phyloP scores from a whole-genome alignment of 2,329 filamentous ascomycete genomes.

The Coniochaeta sp. region DNA sequence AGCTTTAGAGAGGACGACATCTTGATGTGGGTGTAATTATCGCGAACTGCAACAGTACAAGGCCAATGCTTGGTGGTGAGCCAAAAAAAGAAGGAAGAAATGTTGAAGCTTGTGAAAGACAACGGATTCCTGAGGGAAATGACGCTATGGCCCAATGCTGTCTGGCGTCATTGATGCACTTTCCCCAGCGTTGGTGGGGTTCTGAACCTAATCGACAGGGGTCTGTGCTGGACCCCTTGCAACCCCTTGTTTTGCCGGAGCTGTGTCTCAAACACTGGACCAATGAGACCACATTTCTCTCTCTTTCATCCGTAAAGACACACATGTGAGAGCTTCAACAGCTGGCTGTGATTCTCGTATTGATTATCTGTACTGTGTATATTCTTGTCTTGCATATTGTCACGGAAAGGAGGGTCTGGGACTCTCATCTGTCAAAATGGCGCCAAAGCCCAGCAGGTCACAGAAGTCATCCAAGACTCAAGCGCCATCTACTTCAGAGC shows the following conservation, averaged over 20 bases:
- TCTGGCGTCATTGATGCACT: not conserved
- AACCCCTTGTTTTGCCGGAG: conserved; percentile 4
- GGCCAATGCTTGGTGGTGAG: not conserved
- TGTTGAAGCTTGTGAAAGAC: not conserved
- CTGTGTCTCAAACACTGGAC: conserved; percentile 10
- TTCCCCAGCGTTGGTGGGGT: not conserved
- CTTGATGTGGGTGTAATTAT: not conserved
- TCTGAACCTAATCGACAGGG: not conserved
- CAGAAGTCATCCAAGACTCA: not conserved
- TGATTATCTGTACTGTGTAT: not conserved
- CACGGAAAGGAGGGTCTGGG: not conserved
- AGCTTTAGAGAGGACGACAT: not conserved
- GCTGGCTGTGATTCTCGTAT: conserved; percentile 3
- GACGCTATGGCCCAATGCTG: not conserved
- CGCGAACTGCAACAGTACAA: not conserved
- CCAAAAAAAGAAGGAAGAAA: not conserved
- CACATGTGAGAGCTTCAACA: conserved; percentile 5
- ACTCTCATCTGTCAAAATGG: conserved; percentile 18
- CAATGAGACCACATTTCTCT: conserved; percentile 14
- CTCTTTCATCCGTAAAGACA: not conserved
- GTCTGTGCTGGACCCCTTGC: not conserved
- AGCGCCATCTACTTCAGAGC: not conserved
- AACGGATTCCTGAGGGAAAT: not conserved
- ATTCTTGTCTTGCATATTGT: not conserved
- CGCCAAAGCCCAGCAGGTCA: conserved; percentile 12